A percentile compares a stretch with the other conserved stretches of the same genome.
Conservation (phyloP, 495 filamentous ascomycete species). For the Neurospora cerealis region DNA sequence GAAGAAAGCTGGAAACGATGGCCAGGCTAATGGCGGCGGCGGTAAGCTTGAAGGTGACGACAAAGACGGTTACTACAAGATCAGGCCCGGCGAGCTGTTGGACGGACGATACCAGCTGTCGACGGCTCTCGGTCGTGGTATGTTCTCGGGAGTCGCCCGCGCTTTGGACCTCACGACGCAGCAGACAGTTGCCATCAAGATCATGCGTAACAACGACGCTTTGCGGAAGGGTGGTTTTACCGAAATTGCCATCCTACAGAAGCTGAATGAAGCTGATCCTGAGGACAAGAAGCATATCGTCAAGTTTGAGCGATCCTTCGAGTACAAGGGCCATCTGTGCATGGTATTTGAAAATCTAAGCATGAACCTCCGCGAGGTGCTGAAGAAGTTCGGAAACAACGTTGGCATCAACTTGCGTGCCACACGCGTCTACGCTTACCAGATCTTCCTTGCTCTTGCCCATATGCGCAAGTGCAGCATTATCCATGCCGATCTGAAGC, state of each 20-base stretch:
- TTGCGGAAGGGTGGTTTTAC: constrained; percentile 90
- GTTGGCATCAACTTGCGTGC: constrained; percentile 81
- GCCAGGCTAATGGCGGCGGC: constrained; percentile 41
- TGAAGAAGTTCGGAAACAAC: constrained; percentile 94
- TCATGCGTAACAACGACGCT: constrained; percentile 89
- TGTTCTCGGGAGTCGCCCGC: constrained; percentile 92
- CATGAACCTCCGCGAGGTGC: constrained; percentile 86
- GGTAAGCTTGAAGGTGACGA: constrained; percentile 92
- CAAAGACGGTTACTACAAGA: constrained; percentile 88
- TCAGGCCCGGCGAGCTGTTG: constrained; percentile 79
- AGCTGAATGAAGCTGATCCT: constrained; percentile 71
- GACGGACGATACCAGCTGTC: constrained; percentile 81
- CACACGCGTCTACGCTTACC: constrained; percentile 79
- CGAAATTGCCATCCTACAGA: constrained; percentile 83
- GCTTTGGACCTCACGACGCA: constrained; percentile 70
- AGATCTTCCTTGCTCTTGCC: constrained; percentile 83
- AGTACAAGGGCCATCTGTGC: constrained; percentile 91
- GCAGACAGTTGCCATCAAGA: constrained; percentile 76
- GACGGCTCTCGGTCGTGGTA: constrained; percentile 80
- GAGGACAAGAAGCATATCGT: constrained; percentile 91
- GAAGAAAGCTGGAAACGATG: constrained; percentile 30
- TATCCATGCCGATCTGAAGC: constrained; percentile 91
- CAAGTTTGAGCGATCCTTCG: constrained; percentile 74
- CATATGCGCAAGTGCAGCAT: constrained; percentile 86
- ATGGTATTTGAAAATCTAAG: constrained; percentile 94